phyloP scores from a whole-genome alignment of 2,329 filamentous ascomycete species.

The Cytospora piceae region DNA sequence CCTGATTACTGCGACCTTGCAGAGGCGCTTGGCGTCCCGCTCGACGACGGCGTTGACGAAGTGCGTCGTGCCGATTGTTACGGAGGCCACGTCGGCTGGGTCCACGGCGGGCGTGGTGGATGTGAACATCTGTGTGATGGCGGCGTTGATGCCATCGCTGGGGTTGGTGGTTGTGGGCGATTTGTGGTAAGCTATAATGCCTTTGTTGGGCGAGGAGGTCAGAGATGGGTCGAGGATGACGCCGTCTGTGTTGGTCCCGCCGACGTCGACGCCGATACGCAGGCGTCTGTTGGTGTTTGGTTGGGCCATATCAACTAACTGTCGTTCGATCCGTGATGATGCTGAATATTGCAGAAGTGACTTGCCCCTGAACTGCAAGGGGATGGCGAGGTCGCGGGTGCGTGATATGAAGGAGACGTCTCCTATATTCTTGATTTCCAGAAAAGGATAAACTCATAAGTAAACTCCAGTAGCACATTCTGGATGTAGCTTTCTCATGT shows the following conservation, averaged over 20 bases:
- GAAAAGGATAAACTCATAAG: background rate
- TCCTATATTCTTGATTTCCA: background rate
- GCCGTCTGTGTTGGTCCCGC: slow-evolving; percentile 59
- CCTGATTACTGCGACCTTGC: slow-evolving; percentile 57
- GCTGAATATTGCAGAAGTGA: background rate
- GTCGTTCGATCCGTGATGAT: background rate
- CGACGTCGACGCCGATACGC: slow-evolving; percentile 52
- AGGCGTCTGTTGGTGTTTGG: slow-evolving; percentile 32
- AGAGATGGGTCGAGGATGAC: slow-evolving; percentile 51
- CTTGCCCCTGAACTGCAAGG: background rate
- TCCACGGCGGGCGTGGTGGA: slow-evolving; percentile 36
- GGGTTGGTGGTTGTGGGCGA: slow-evolving; percentile 53
- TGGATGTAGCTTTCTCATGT: background rate
- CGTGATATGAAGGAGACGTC: background rate
- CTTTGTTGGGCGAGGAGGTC: slow-evolving; percentile 42
- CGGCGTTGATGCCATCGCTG: slow-evolving; percentile 50
- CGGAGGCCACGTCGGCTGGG: slow-evolving; percentile 47
- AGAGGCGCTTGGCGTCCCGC: slow-evolving; percentile 51
- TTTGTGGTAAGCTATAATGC: slow-evolving; percentile 55
- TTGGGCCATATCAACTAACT: background rate
- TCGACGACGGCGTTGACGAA: slow-evolving; percentile 64
- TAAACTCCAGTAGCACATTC: background rate
- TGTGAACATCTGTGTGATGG: slow-evolving; percentile 49
- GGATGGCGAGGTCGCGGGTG: background rate
- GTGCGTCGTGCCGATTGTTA: slow-evolving; percentile 60